Percentiles rank a stretch among this genome's conserved stretches.
Evolutionary conservation across 2,329 filamentous ascomycete genomes (phyloP).

Genomic region (Venturia carpophila): DNA sequence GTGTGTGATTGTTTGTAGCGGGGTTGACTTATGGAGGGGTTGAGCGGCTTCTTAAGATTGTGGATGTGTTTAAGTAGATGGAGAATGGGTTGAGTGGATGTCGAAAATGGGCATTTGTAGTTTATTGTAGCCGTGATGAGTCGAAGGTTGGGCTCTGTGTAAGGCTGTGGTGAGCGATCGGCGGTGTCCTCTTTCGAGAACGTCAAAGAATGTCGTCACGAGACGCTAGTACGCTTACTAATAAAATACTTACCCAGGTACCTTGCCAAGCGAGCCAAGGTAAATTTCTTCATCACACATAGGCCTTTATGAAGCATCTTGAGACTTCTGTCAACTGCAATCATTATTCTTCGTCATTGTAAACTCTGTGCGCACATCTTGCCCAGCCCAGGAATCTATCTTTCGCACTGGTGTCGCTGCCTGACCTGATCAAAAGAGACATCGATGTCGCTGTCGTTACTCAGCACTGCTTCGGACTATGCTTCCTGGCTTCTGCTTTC

Average conservation of each 20-base stretch:
- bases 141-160: neutral
- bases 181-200: neutral
- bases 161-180: neutral
- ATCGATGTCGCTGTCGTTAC: neutral
- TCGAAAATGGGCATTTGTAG: neutral
- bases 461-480: neutral
- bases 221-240: neutral
- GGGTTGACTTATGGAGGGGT: constrained; percentile 9
- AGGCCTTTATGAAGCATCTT: too few relatives aligned
- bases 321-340: too few relatives aligned
- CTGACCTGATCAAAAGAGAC: neutral
- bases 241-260: too few relatives aligned
- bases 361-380: neutral
- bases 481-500: neutral
- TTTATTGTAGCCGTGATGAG: neutral
- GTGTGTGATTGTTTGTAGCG: constrained; percentile 19
- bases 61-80: neutral
- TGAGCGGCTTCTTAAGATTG: neutral
- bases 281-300: too few relatives aligned
- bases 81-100: neutral
- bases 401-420: neutral
- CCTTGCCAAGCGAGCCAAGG: too few relatives aligned
- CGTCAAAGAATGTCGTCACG: neutral
- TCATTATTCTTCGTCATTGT: neutral
- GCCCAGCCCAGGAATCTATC: neutral